These are phyloP conservation scores for Neurospora discreta DNA, from an alignment of 495 filamentous ascomycete genomes.

Conservation along the genomic window DNA sequence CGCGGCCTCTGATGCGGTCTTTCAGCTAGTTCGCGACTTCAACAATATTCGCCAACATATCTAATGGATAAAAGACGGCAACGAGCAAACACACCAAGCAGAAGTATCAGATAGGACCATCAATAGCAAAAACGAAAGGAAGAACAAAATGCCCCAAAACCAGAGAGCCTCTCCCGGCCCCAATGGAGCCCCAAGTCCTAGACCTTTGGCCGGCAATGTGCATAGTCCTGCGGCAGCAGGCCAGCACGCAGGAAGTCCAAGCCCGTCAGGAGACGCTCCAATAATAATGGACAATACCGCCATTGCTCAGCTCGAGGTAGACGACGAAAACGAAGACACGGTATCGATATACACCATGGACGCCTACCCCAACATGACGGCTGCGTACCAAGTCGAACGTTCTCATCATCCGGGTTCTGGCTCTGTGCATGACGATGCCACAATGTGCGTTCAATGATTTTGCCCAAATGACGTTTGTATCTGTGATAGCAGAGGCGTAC, in stretches of 20 bases:
- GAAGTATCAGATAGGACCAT: conserved; percentile 7
- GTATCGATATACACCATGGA: conserved; percentile 19
- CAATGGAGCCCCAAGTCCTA: background rate
- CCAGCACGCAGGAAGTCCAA: background rate
- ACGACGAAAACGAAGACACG: conserved; percentile 5
- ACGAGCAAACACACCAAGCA: background rate
- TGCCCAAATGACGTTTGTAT: background rate
- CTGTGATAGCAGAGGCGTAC: background rate
- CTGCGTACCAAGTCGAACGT: conserved; percentile 18
- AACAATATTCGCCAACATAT: background rate
- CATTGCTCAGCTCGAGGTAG: conserved; percentile 1
- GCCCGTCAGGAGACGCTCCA: background rate
- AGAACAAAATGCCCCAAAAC: background rate
- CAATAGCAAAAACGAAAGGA: background rate
- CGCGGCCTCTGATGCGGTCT: background rate
- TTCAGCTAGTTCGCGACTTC: background rate
- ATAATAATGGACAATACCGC: background rate
- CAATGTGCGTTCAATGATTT: conserved; percentile 25
- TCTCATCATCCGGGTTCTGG: conserved; percentile 3
- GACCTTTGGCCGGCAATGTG: background rate
- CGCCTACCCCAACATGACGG: conserved; percentile 21
- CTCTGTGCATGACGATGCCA: conserved; percentile 25
- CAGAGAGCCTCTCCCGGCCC: background rate
- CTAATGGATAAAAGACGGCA: conserved; percentile 16
- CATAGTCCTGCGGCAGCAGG: background rate